Conservation (phyloP, 495 filamentous ascomycete species). For the Penicillium arizonense region DNA sequence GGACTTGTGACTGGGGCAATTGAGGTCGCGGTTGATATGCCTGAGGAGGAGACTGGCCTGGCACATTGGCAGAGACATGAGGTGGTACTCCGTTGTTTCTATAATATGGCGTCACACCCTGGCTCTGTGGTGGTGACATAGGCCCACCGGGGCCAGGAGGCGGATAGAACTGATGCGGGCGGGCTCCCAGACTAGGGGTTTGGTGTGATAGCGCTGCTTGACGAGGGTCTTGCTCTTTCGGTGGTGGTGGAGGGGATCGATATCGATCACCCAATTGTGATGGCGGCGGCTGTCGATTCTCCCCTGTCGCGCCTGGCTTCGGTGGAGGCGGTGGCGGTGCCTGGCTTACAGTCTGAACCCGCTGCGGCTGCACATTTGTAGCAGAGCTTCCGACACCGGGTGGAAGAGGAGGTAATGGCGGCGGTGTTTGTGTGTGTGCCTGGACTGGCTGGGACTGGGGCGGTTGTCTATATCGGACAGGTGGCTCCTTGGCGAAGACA, state of each 20-base stretch:
- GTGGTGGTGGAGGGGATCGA: constrained; percentile 36
- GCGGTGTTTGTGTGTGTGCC: constrained; percentile 44
- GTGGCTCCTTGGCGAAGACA: constrained; percentile 92
- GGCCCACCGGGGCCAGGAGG: constrained; percentile 6
- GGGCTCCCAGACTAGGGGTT: constrained; percentile 7
- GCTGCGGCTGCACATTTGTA: constrained; percentile 15
- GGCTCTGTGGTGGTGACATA: constrained; percentile 8
- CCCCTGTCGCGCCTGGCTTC: constrained; percentile 18
- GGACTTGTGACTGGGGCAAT: constrained; percentile 1
- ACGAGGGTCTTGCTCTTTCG: constrained; percentile 32
- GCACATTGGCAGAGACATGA: background rate
- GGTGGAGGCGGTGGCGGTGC: constrained; percentile 15
- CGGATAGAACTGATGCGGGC: constrained; percentile 16
- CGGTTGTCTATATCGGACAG: constrained; percentile 70
- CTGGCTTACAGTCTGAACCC: constrained; percentile 8
- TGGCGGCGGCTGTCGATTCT: constrained; percentile 18
- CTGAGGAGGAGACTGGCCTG: constrained; percentile 2
- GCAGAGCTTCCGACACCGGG: constrained; percentile 47
- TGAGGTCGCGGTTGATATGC: constrained; percentile 2
- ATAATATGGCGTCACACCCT: constrained; percentile 15
- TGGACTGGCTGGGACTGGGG: constrained; percentile 27
- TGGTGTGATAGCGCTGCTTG: constrained; percentile 8
- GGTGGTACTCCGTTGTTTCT: constrained; percentile 9
- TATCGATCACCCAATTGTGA: constrained; percentile 23
- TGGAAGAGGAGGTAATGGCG: constrained; percentile 70